Evolutionary conservation across 2,329 filamentous ascomycete genomes (phyloP), one percentile per base, ranked within the genome.

Genomic region (Cytospora leucostoma): DNA sequence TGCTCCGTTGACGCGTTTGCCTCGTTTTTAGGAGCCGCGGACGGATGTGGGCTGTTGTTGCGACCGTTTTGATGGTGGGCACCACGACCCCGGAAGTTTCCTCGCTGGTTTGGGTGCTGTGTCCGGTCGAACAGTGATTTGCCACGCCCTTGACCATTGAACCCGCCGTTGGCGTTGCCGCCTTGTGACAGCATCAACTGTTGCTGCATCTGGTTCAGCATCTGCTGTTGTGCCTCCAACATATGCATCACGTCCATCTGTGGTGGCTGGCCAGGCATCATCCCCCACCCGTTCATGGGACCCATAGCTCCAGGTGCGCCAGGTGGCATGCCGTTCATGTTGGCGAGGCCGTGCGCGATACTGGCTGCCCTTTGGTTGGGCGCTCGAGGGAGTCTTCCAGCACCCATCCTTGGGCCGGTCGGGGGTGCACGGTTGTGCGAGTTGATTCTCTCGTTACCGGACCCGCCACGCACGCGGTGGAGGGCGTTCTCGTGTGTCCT

Each of bases 141-240:
- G 66, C 82, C 81, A 35, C 78, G 76, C 17, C 76, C 74, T 65
- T 72, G 77, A 61, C 70, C 69, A 52, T 70, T 76, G 67, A 68
- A 67, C 71, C 71, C 78, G 72, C 72, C 78, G 72, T 68, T 69
- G 63, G 71, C 75, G 68, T 64, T 72, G 68, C 84, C 84, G 8
- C 80, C 81, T 73, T 84, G 70, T 63, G 74, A 72, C 68, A 73
- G 84, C 72, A 89, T 80, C 68, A 85, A 75, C 70, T 87, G 84
- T 69, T 88, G 83, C 68, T 86, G 84, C 70, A 92, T 82, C 70
- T 93, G 89, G 61, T 87, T 85, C 86, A 97, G 92, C 86, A 96
- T 91, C 65, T 89, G 86, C 56, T 91, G 91, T 72, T 96, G 92
- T 73, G 96, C 91, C 76, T 96, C 91, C 67, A 95, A 84, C 79